Conservation (phyloP, 176 grass and related monocot species). For the Oryza officinalis region DNA sequence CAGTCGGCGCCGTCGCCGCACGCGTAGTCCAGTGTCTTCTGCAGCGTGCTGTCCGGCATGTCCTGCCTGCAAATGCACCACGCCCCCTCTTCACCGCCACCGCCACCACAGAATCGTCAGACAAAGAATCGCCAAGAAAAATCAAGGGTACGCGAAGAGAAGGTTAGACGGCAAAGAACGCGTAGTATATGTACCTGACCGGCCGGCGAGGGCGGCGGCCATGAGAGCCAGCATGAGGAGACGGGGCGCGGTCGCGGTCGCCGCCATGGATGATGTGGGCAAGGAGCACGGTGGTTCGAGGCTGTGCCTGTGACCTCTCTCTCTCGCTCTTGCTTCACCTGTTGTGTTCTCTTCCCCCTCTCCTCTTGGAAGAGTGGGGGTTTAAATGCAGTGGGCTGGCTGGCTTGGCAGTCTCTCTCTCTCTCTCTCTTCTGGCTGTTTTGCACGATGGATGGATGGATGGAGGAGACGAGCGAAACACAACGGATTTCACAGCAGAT, state of each 20-base stretch:
- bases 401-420: background rate
- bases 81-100: slow-evolving; percentile 48
- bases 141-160: background rate
- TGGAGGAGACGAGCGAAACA: background rate
- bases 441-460: background rate
- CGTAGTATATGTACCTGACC: slow-evolving; percentile 26
- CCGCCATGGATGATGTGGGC: slow-evolving; percentile 20
- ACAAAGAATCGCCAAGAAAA: background rate
- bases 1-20: slow-evolving; percentile 81
- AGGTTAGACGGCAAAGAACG: too few relatives aligned
- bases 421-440: background rate
- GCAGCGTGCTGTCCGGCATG: slow-evolving; percentile 43
- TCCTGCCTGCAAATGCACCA: slow-evolving; percentile 80
- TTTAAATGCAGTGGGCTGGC: background rate
- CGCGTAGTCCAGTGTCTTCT: slow-evolving; percentile 84
- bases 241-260: background rate
- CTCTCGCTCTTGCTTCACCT: too few relatives aligned
- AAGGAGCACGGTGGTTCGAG: background rate
- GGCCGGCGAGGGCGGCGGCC: slow-evolving; percentile 22
- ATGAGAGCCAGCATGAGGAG: slow-evolving; percentile 23
- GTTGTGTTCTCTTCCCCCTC: too few relatives aligned
- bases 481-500: background rate
- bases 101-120: background rate
- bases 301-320: too few relatives aligned
- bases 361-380: background rate